phyloP scores from a whole-genome alignment of 208 protist genomes.

The Spongospora subterranea region DNA sequence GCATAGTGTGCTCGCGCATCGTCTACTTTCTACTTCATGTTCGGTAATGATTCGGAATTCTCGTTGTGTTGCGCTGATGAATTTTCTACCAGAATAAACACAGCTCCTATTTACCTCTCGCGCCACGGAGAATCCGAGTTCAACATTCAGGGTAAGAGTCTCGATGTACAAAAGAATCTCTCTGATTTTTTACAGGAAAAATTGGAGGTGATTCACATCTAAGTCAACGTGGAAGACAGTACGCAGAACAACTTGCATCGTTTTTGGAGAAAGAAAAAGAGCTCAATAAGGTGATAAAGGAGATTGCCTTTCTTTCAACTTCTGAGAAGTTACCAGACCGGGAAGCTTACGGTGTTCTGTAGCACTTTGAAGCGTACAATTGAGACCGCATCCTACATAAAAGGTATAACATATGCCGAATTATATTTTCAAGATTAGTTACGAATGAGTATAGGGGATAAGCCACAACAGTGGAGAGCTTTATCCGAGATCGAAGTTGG shows the following conservation, averaged over 20 bases:
- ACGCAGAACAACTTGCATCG: constrained; percentile 16
- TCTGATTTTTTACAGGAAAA: constrained; percentile 54
- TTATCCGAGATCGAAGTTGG: constrained; percentile 74
- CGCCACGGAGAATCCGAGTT: constrained; percentile 63
- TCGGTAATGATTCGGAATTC: not conserved
- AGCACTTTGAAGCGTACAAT: constrained; percentile 68
- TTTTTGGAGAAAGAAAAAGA: constrained; percentile 13
- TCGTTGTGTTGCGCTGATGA: not conserved
- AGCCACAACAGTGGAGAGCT: constrained; percentile 40
- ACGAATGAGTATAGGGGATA: not conserved
- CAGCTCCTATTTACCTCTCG: constrained; percentile 58
- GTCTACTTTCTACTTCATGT: constrained; percentile 60
- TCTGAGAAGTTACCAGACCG: not conserved
- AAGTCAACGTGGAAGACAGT: constrained; percentile 61
- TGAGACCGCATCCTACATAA: constrained; percentile 68
- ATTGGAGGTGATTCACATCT: constrained; percentile 71
- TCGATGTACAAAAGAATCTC: not conserved
- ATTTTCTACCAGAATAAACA: not conserved
- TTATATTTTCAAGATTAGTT: not conserved
- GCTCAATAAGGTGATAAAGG: not conserved
- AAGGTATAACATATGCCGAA: not conserved
- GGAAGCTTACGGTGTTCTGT: constrained; percentile 47
- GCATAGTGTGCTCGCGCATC: constrained; percentile 42
- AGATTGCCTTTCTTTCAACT: no score
- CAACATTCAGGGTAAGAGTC: constrained; percentile 12